phyloP scores from a whole-genome alignment of 352 stramenopile species.

The Phytophthora agathidicida region DNA sequence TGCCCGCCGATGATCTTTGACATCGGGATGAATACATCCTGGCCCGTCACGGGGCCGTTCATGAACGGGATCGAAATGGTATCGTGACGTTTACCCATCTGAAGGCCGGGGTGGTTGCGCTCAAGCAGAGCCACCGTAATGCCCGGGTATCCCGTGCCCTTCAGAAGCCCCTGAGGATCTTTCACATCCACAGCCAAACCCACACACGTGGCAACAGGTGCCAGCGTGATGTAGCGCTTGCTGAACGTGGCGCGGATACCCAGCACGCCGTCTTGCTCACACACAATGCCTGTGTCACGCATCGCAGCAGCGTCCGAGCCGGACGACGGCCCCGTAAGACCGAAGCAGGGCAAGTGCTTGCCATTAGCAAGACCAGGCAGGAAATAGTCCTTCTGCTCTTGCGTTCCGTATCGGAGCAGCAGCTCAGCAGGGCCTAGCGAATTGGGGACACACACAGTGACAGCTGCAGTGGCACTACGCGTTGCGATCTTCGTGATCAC shows the following conservation, averaged over 20 bases:
- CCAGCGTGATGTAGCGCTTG: slow-evolving; percentile 99
- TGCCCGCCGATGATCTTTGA: slow-evolving; percentile 97
- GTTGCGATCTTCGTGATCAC: slow-evolving; percentile 95
- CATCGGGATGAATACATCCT: slow-evolving; percentile 99
- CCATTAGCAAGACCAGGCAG: slow-evolving; percentile 93
- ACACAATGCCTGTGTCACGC: slow-evolving; percentile 94
- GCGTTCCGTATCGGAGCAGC: slow-evolving; percentile 95
- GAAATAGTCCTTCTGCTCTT: slow-evolving; percentile 97
- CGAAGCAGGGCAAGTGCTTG: slow-evolving; percentile 98
- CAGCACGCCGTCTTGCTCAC: slow-evolving; percentile 94
- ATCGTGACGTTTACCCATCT: slow-evolving; percentile 96
- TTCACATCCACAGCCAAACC: slow-evolving; percentile 97
- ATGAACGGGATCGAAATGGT: slow-evolving; percentile 97
- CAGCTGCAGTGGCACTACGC: slow-evolving; percentile 89
- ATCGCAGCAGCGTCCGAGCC: slow-evolving; percentile 96
- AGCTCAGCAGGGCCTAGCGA: slow-evolving; percentile 97
- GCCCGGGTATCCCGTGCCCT: slow-evolving; percentile 92
- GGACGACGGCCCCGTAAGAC: slow-evolving; percentile 94
- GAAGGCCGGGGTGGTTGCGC: slow-evolving; percentile 92
- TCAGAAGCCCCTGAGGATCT: slow-evolving; percentile 95
- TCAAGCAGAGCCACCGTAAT: slow-evolving; percentile 98
- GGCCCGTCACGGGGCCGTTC: slow-evolving; percentile 96
- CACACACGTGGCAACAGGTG: slow-evolving; percentile 96
- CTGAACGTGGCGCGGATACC: slow-evolving; percentile 97
- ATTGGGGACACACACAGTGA: slow-evolving; percentile 98